A percentile compares a stretch with the other conserved stretches of the same genome.
Conservation (phyloP, 2,329 filamentous ascomycete species). For the Ophiostoma ulmi region DNA sequence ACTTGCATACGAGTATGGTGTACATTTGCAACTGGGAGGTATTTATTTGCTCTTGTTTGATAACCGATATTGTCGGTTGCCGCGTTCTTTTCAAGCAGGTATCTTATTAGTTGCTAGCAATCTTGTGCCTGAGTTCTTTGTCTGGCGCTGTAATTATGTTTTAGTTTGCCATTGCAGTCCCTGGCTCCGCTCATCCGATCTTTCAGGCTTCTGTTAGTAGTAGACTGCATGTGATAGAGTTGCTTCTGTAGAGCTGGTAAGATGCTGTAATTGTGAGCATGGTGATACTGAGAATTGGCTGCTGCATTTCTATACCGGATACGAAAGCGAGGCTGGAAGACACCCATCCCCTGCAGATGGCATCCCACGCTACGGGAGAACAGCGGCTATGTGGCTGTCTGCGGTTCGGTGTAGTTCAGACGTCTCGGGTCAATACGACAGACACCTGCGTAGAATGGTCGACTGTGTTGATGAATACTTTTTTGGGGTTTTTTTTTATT, state of each 20-base stretch:
- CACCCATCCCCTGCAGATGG: neutral
- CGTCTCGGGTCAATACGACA: too few relatives aligned
- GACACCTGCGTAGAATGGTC: too few relatives aligned
- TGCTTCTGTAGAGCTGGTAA: neutral
- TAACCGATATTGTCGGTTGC: too few relatives aligned
- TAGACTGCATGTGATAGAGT: neutral
- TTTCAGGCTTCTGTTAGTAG: neutral
- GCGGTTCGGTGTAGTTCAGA: too few relatives aligned
- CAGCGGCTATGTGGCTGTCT: neutral
- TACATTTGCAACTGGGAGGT: neutral
- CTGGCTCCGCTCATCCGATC: slow-evolving; percentile 13
- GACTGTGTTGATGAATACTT: neutral
- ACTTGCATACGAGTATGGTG: too few relatives aligned
- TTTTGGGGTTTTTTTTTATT: neutral
- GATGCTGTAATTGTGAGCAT: too few relatives aligned
- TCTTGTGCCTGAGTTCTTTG: neutral
- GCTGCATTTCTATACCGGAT: neutral
- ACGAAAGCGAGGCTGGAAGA: neutral
- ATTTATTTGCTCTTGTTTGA: neutral
- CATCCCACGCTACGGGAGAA: neutral
- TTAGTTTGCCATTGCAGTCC: neutral
- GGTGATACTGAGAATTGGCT: neutral
- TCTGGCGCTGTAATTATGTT: neutral
- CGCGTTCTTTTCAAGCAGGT: too few relatives aligned
- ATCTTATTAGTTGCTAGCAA: neutral